Base-by-base conservation (phyloP, 768 basidiomycete species). In the Mycena vulgaris region DNA sequence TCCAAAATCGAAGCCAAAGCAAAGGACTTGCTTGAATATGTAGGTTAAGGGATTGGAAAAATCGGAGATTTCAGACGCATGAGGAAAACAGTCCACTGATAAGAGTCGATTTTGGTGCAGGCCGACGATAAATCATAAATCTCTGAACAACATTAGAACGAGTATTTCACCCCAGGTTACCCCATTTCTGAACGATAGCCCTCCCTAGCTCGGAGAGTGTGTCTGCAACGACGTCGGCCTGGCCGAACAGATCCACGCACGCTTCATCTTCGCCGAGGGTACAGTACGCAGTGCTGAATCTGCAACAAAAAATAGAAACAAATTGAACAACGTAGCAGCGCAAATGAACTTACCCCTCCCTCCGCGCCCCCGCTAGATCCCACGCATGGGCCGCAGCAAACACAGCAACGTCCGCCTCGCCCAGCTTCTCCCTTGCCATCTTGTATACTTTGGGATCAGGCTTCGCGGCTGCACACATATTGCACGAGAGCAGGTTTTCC, bases 321-420 rank as follows among this genome's bases (percentile, higher is more conserved):
- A 3, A 8, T 3, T 31, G 21, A 51, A n/a, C 10, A 31, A 4
- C 0, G 27, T 16, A 49, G 7, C 3, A 47, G 13, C 10, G 33
- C 25, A 16, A 23, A 13, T 10, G 9, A n/a, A 25, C 51, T 1
- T 27, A 63, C 62, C 52, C 62, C 21, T 31, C 52, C 28, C 33
- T 55, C 30, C 28, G 30, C 11, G 62, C 62, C n/a, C 52, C 62
- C 16, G 52, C 62, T 11, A 63, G 37, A 33, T 63, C 62, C 62
- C 62, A 63, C 2, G 62, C 39, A 45, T 63, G 62, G 25, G 62
- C 62, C 21, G 52, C 62, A 40, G 62, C 62, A 19, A 63, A 63
- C 17, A 63, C 62, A n/a, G 48, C 30, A 30, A 45, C 40, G 7
- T 30, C 28, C 5, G 51, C 52, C 5, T 8, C 1, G 25, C 37